Conservation (phyloP, 2,329 filamentous ascomycete genomes). For the Botrytis paeoniae region DNA sequence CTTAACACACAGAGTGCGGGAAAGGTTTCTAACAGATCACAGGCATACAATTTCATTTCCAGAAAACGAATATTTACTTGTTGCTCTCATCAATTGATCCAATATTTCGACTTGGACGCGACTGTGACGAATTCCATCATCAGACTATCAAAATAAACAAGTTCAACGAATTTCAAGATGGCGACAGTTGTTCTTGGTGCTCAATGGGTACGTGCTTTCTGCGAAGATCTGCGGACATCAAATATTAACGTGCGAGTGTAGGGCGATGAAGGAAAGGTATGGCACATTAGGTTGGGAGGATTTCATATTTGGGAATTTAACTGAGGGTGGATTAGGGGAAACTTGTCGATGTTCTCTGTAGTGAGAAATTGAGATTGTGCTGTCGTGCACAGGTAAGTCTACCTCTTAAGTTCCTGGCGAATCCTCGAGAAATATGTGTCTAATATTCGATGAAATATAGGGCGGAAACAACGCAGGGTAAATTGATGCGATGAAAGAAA, state of each 20-base stretch:
- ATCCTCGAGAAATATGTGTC: neutral
- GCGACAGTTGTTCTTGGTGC: slow-evolving; percentile 54
- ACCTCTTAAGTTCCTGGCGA: slow-evolving; percentile 17
- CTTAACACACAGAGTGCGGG: slow-evolving; percentile 12
- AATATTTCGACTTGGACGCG: neutral
- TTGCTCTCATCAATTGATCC: slow-evolving; percentile 8
- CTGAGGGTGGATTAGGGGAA: slow-evolving; percentile 48
- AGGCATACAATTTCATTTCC: slow-evolving; percentile 3
- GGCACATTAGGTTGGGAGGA: neutral
- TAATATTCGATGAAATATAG: slow-evolving; percentile 12
- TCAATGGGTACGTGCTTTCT: slow-evolving; percentile 52
- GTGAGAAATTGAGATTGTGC: slow-evolving; percentile 16
- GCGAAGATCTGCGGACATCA: slow-evolving; percentile 6
- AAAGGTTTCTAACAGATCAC: slow-evolving; percentile 19
- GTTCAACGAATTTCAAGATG: slow-evolving; percentile 18
- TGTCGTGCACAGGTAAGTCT: slow-evolving; percentile 16
- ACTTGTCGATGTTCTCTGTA: slow-evolving; percentile 49
- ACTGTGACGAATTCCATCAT: neutral
- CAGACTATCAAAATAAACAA: slow-evolving; percentile 25
- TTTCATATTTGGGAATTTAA: neutral
- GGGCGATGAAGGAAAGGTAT: slow-evolving; percentile 21
- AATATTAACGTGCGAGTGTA: slow-evolving; percentile 15
- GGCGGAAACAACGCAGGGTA: slow-evolving; percentile 56
- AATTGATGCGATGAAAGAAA: slow-evolving; percentile 4
- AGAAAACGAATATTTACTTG: neutral